These are phyloP conservation scores for Filosporella fistucella DNA, from an alignment of 495 filamentous ascomycete species.

Conservation along the genomic window DNA sequence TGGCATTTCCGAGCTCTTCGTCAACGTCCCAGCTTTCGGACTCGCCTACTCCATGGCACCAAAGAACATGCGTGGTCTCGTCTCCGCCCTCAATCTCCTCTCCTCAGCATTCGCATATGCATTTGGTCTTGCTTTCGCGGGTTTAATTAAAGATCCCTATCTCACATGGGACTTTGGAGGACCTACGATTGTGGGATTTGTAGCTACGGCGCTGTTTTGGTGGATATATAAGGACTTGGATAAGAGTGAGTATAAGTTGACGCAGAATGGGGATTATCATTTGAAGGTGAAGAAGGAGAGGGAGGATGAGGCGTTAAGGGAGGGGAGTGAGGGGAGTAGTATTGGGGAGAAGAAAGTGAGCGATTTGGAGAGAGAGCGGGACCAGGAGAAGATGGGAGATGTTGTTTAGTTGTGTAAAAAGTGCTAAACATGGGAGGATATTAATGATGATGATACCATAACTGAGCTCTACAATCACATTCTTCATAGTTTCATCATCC, in stretches of 20 bases:
- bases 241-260: conserved; percentile 38
- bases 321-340: not conserved
- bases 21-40: conserved; percentile 64
- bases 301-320: not conserved
- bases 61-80: conserved; percentile 61
- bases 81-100: conserved; percentile 56
- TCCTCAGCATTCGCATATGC: conserved; percentile 51
- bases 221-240: conserved; percentile 41
- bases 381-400: no score
- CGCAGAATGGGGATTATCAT: conserved; percentile 31
- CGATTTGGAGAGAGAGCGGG: no score
- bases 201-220: conserved; percentile 39
- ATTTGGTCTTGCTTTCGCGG: conserved; percentile 50
- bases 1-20: conserved; percentile 64
- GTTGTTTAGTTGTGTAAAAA: no score
- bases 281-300: not conserved
- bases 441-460: no score
- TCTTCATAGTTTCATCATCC: no score
- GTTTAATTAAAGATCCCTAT: conserved; percentile 55
- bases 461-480: no score
- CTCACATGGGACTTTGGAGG: conserved; percentile 50
- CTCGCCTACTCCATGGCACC: conserved; percentile 68
- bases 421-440: no score
- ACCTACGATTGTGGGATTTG: conserved; percentile 38
- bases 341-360: not conserved